Conservation (phyloP, 441 rosid genomes). For the Eutrema salsugineum region DNA sequence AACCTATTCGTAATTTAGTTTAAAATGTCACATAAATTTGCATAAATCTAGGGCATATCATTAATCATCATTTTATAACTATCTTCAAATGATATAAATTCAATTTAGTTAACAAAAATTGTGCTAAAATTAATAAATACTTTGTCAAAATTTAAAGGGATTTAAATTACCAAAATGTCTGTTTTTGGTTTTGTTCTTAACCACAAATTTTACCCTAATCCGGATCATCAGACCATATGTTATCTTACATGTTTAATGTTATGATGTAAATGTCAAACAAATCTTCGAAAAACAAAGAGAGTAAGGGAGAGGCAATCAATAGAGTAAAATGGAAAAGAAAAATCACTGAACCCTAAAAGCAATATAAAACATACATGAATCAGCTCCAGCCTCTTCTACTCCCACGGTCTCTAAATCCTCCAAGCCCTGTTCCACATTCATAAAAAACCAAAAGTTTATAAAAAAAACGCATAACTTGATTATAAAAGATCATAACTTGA, state of each 20-base stretch:
- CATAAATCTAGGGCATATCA: no score
- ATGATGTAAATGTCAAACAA: constrained; percentile 4
- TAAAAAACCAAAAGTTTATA: neutral
- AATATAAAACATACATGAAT: constrained; percentile 12
- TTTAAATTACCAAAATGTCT: no score
- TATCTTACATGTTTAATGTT: constrained; percentile 22
- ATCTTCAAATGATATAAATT: no score
- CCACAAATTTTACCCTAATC: neutral
- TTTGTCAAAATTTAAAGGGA: neutral
- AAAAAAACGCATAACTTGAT: neutral
- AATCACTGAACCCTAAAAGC: constrained; percentile 21
- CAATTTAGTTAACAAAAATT: neutral
- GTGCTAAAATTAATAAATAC: neutral
- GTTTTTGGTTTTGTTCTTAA: neutral
- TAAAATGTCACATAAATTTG: no score
- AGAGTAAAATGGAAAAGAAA: neutral
- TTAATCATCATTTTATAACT: no score
- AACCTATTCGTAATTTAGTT: no score
- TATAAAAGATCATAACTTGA: neutral
- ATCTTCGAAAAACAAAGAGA: neutral
- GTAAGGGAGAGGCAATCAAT: neutral
- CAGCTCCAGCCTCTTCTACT: constrained; percentile 63
- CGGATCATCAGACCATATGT: neutral
- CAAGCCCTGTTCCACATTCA: constrained; percentile 41
- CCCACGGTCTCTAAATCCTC: constrained; percentile 79